Percentiles rank a stretch among this genome's conserved stretches.
These are phyloP conservation scores for Arthrobotrys entomopaga DNA, from an alignment of 2,329 filamentous ascomycete genomes.

Conservation along the genomic window DNA sequence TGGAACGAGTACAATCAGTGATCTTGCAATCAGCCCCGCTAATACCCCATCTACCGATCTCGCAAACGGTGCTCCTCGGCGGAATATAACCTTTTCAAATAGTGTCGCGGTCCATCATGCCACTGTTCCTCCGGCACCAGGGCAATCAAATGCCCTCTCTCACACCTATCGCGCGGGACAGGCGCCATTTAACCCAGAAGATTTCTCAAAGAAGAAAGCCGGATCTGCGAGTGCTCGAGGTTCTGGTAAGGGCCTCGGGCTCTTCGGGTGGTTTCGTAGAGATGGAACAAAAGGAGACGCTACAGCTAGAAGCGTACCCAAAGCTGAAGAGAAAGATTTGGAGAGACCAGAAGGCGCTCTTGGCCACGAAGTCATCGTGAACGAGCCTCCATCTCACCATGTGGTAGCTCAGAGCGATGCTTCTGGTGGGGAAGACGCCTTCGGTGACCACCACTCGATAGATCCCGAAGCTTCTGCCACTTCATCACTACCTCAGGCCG, in stretches of 20 bases:
- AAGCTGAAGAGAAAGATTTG: constrained; percentile 14
- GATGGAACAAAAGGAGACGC: constrained; percentile 17
- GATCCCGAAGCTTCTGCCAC: constrained; percentile 24
- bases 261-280: constrained; percentile 36
- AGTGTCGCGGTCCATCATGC: background rate
- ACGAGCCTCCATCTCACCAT: constrained; percentile 28
- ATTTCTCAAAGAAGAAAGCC: constrained; percentile 24
- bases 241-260: constrained; percentile 20
- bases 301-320: constrained; percentile 11
- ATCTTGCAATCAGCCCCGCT: constrained; percentile 48
- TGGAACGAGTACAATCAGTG: constrained; percentile 50
- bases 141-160: constrained; percentile 35
- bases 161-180: constrained; percentile 47
- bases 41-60: constrained; percentile 51
- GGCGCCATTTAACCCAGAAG: constrained; percentile 48
- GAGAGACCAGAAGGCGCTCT: constrained; percentile 25
- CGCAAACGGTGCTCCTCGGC: constrained; percentile 20
- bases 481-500: constrained; percentile 10
- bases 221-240: constrained; percentile 21
- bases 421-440: constrained; percentile 22
- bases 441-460: constrained; percentile 42
- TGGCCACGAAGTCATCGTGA: constrained; percentile 16
- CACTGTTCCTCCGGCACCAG: constrained; percentile 19
- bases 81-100: constrained; percentile 43
- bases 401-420: constrained; percentile 12